Percentiles rank a stretch among this genome's conserved stretches.
Evolutionary conservation across 73 alveolate species (phyloP).

Genomic region (Urostyla sp.): DNA sequence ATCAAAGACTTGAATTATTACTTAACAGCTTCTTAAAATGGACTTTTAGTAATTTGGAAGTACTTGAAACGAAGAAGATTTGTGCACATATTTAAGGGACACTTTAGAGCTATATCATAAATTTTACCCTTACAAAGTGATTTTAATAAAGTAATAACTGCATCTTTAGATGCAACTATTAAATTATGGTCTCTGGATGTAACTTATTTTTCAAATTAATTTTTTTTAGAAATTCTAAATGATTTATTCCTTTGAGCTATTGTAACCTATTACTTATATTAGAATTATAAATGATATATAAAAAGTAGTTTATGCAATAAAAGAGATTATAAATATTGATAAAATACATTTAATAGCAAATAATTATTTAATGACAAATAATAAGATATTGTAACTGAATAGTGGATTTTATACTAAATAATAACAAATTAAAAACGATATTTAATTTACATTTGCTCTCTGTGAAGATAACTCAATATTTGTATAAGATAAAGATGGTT

Average conservation of each 20-base stretch:
- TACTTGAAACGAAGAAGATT: not conserved
- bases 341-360: not conserved
- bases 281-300: not conserved
- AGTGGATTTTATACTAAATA: not conserved
- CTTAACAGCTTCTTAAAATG: constrained; percentile 13
- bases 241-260: constrained; percentile 24
- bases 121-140: constrained; percentile 6
- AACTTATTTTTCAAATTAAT: not conserved
- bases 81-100: constrained; percentile 17
- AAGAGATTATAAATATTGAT: not conserved
- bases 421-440: too few species aligned
- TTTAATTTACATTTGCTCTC: constrained; percentile 5
- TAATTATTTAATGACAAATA: not conserved
- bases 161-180: constrained; percentile 23
- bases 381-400: not conserved
- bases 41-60: constrained; percentile 42
- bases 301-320: not conserved
- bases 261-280: not conserved
- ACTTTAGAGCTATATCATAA: constrained; percentile 4
- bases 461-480: constrained; percentile 37
- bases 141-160: not conserved
- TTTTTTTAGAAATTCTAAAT: constrained; percentile 28
- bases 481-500: not conserved
- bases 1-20: constrained; percentile 21
- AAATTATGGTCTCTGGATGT: constrained; percentile 56